phyloP scores from a whole-genome alignment of 2,329 filamentous ascomycete genomes.

The Microdochium trichocladiopsis region DNA sequence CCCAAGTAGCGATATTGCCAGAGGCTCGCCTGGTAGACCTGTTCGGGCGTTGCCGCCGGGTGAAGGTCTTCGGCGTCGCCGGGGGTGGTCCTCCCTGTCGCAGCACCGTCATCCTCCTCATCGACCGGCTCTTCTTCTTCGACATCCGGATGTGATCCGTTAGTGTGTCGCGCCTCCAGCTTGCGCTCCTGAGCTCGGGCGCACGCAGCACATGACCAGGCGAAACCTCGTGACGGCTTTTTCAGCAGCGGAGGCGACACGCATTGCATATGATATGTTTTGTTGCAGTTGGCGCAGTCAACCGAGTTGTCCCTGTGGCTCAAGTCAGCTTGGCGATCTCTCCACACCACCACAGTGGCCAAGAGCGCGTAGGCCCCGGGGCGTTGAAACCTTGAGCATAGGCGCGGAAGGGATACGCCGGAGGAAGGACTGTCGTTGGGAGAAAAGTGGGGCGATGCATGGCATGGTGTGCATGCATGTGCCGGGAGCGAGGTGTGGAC shows the following conservation, averaged over 20 bases:
- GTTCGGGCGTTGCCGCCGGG: constrained; percentile 66
- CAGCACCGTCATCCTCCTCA: constrained; percentile 64
- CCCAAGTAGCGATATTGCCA: constrained; percentile 97
- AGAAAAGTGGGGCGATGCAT: constrained; percentile 2
- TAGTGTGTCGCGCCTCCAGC: constrained; percentile 82
- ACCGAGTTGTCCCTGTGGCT: constrained; percentile 76
- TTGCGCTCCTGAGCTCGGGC: constrained; percentile 93
- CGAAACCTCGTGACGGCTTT: constrained; percentile 95
- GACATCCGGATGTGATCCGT: constrained; percentile 58
- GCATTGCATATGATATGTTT: constrained; percentile 98
- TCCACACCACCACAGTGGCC: background rate
- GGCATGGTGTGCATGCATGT: constrained; percentile 1
- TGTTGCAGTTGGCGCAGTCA: constrained; percentile 89
- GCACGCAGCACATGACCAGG: constrained; percentile 94
- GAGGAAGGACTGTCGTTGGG: background rate
- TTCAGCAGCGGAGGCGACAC: constrained; percentile 87
- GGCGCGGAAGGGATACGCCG: background rate
- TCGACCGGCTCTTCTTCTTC: constrained; percentile 57
- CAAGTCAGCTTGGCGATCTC: constrained; percentile 11
- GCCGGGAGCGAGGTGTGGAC: background rate
- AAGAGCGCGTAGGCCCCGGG: background rate
- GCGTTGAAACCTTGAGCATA: background rate
- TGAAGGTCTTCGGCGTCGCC: constrained; percentile 48
- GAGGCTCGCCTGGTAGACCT: constrained; percentile 85
- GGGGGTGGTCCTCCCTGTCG: constrained; percentile 59